These are phyloP conservation scores for Sporisorium reilianum DNA, from an alignment of 1,284 basidiomycete genomes.

Conservation along the genomic window DNA sequence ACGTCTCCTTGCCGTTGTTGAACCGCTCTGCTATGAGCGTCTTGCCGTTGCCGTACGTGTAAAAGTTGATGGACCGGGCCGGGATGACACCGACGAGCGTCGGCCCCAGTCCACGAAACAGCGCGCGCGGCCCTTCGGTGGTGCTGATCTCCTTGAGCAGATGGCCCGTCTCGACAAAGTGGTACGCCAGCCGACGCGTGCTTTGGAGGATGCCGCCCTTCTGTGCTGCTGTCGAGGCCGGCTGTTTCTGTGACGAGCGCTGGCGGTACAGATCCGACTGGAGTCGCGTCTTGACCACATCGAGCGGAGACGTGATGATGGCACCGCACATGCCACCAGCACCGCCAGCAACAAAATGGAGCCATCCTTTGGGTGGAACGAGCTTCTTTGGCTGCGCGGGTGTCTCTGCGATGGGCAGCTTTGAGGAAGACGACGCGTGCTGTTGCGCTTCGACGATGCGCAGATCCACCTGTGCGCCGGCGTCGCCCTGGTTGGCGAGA, in stretches of 20 bases:
- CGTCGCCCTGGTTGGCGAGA: slow-evolving; percentile 23
- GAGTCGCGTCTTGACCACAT: slow-evolving; percentile 96
- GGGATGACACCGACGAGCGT: slow-evolving; percentile 95
- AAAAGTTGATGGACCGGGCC: slow-evolving; percentile 92
- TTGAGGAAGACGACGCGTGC: slow-evolving; percentile 25
- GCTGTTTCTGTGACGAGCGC: slow-evolving; percentile 56
- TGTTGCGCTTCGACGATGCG: slow-evolving; percentile 25
- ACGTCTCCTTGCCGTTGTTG: slow-evolving; percentile 83
- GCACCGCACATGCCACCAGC: slow-evolving; percentile 98
- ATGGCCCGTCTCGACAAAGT: slow-evolving; percentile 94
- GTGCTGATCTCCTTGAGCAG: slow-evolving; percentile 75
- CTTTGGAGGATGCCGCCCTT: slow-evolving; percentile 48
- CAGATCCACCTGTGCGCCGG: slow-evolving; percentile 48
- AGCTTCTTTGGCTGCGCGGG: slow-evolving; percentile 15
- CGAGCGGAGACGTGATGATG: slow-evolving; percentile 94
- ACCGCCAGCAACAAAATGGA: slow-evolving; percentile 72
- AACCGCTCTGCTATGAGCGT: slow-evolving; percentile 85
- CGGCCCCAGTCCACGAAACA: slow-evolving; percentile 95
- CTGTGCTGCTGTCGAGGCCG: slow-evolving; percentile 3
- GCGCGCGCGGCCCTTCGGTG: slow-evolving; percentile 88
- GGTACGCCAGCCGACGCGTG: slow-evolving; percentile 78
- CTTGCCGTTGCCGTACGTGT: slow-evolving; percentile 97
- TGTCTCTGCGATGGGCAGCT: not conserved
- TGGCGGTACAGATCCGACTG: slow-evolving; percentile 87
- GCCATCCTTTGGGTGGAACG: slow-evolving; percentile 67